Evolutionary conservation across 768 basidiomycete species (phyloP), one percentile per base, ranked within the genome.

Genomic region (Strobilomyces echinocephalus): DNA sequence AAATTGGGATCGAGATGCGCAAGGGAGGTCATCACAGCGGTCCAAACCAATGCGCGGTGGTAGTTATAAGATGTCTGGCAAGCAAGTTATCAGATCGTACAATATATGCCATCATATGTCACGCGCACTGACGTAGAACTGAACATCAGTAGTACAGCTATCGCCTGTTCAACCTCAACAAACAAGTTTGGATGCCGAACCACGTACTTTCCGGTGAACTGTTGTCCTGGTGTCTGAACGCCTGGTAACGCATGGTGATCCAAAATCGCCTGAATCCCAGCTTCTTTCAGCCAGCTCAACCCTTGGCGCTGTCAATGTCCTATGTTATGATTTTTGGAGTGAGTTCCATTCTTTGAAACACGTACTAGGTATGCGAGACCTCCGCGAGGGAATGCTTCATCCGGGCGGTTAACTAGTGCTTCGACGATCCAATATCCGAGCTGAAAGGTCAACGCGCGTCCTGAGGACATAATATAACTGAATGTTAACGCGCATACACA

Each of bases 381-480:
- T 18, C 89, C 89, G 34, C 80, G 77, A 14, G 87, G 84, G 63
- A 77, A 91, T 43, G 74, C 78, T 63, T 91, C 89, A 2, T 69
- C 73, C 1, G 60, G 59, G 5, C 83, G 76, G 63, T 90, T 63
- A 0, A 91, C 88, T 8, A 91, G 72, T 4, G 74, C 75, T 63
- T 91, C 89, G 8, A 91, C 72, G 44, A 91, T 83, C 89, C 89
- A 91, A 64, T 85, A 91, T 0, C 89, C 88, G 38, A 91, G 79
- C 87, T 89, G 38, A 41, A 55, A 11, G 14, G 38, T 45, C 11
- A 11, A 43, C 3, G n/a, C 1, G 10, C n/a, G 8, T 8, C 10
- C 15, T 55, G 36, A 42, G 45, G 35, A 42, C 10, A 34, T 5
- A 21, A 31, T 31, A 26, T 0, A 21, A 24, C n/a, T 20, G 1